A percentile compares a stretch with the other conserved stretches of the same genome.
phyloP scores from a whole-genome alignment of 768 basidiomycete genomes.

The Neoboletus magnificus region DNA sequence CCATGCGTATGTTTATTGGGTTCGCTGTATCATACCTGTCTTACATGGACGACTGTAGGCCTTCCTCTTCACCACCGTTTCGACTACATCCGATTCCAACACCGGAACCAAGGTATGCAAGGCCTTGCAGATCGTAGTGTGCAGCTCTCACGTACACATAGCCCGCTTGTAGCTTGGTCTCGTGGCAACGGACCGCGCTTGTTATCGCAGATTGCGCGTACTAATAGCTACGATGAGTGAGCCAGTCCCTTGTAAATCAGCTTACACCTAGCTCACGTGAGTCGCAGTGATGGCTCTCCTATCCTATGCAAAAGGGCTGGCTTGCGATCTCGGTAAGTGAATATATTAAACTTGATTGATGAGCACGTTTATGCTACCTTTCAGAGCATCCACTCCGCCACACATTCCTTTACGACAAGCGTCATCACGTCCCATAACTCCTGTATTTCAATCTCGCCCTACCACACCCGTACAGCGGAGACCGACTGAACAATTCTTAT shows the following conservation, averaged over 20 bases:
- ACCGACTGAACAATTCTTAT: not conserved
- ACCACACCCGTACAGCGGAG: slow-evolving; percentile 8
- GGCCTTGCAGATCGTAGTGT: not conserved
- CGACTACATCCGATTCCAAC: slow-evolving; percentile 27
- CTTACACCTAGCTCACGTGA: slow-evolving; percentile 1
- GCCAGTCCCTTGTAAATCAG: not conserved
- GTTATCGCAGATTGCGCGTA: slow-evolving; percentile 1
- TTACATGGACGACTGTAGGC: slow-evolving; percentile 10
- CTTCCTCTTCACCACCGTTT: slow-evolving; percentile 15
- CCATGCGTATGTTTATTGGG: slow-evolving; percentile 17
- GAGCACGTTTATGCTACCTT: not conserved
- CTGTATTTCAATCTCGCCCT: slow-evolving; percentile 10
- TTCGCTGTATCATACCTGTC: not conserved
- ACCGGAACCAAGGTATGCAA: slow-evolving; percentile 30
- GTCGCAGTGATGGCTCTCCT: not conserved
- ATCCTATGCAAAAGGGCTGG: slow-evolving; percentile 1
- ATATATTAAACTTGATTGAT: not conserved
- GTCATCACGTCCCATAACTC: slow-evolving; percentile 15
- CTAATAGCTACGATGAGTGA: slow-evolving; percentile 10
- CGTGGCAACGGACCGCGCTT: slow-evolving; percentile 18
- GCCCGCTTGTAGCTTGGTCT: slow-evolving; percentile 22
- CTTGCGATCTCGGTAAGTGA: slow-evolving; percentile 16
- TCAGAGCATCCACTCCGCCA: slow-evolving; percentile 20
- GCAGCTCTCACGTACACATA: slow-evolving; percentile 11
- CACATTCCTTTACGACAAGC: slow-evolving; percentile 12